Evolutionary conservation across 176 grass and related monocot species (phyloP).

Genomic region (Bromus sterilis): DNA sequence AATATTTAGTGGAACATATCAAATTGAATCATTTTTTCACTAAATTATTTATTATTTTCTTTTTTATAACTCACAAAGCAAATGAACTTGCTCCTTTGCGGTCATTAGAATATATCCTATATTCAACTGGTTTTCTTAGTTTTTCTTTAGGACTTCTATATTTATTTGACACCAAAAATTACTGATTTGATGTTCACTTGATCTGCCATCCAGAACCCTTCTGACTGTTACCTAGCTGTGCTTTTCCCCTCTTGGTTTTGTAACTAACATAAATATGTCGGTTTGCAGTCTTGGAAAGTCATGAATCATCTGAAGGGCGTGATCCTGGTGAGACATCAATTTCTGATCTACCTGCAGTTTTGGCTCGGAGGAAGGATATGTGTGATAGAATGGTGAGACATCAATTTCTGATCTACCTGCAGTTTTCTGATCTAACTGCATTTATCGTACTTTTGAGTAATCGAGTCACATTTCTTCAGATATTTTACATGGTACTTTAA

Average conservation of each 20-base stretch:
- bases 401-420: too few species aligned
- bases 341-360: constrained; percentile 61
- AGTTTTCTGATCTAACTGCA: too few species aligned
- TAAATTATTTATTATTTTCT: too few species aligned
- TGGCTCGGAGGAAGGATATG: constrained; percentile 61
- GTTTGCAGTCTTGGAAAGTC: constrained; percentile 66
- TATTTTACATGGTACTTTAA: constrained; percentile 19
- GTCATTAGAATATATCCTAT: neutral
- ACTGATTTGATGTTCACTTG: neutral
- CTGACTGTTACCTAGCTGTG: neutral
- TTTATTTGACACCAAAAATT: neutral
- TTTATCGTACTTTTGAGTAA: neutral
- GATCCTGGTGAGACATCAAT: constrained; percentile 52
- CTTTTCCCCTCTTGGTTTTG: neutral
- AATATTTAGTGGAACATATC: neutral
- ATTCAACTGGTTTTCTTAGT: neutral
- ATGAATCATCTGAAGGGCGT: constrained; percentile 59
- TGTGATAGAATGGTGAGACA: constrained; percentile 83
- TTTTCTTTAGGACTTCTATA: neutral
- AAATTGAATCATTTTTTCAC: neutral
- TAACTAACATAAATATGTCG: neutral
- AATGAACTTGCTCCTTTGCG: neutral
- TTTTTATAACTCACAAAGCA: neutral
- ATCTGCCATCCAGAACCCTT: neutral
- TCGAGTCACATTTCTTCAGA: neutral